These are phyloP conservation scores for Capsella rubella DNA, from an alignment of 441 rosid genomes.

Conservation along the genomic window DNA sequence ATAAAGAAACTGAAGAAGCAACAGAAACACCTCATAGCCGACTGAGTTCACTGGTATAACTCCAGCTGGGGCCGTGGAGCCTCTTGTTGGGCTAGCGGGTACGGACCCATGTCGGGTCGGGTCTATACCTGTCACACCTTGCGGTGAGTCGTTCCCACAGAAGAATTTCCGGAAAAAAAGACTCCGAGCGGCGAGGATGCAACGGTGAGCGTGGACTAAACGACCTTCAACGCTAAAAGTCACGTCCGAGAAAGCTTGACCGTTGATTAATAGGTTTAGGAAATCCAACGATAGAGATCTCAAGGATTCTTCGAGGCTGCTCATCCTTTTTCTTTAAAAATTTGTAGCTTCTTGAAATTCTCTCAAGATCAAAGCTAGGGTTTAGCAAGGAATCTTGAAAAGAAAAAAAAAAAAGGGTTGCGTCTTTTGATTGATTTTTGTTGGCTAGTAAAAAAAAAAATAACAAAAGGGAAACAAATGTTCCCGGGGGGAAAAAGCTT, in stretches of 20 bases:
- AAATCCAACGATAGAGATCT: conserved; percentile 93
- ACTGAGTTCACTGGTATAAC: conserved; percentile 97
- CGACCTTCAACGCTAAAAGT: conserved; percentile 99
- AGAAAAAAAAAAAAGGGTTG: background rate
- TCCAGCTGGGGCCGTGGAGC: conserved; percentile 49
- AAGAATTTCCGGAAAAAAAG: conserved; percentile 93
- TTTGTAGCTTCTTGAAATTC: conserved; percentile 4
- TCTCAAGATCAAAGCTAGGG: conserved; percentile 38
- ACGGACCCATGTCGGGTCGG: conserved; percentile 54
- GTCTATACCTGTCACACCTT: conserved; percentile 58
- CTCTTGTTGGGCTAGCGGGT: conserved; percentile 47
- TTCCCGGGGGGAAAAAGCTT: conserved; percentile 23
- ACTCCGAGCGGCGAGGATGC: conserved; percentile 95
- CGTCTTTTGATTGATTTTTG: conserved; percentile 13
- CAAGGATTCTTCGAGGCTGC: conserved; percentile 73
- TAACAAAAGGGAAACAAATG: background rate
- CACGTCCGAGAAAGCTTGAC: conserved; percentile 98
- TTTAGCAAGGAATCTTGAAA: conserved; percentile 26
- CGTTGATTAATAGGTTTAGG: conserved; percentile 92
- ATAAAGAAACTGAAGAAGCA: conserved; percentile 92
- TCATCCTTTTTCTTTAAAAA: conserved; percentile 24
- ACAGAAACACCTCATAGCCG: conserved; percentile 94
- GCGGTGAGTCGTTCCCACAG: conserved; percentile 80
- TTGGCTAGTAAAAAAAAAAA: background rate
- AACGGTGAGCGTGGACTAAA: conserved; percentile 94